phyloP scores from a whole-genome alignment of 305 asterid species.

The Fraxinus velutina region DNA sequence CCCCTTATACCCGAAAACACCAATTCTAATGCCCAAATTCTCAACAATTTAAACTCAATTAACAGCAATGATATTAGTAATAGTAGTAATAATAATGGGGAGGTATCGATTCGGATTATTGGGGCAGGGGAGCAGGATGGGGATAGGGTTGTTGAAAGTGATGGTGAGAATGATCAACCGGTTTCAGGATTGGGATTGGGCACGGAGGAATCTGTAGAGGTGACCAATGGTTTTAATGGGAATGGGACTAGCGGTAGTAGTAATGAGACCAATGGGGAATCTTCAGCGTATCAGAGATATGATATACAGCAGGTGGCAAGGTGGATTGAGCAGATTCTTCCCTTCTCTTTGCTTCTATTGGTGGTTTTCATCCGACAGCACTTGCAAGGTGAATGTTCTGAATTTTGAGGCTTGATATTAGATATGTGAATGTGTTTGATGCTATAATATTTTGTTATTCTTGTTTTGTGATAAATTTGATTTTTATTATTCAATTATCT shows the following conservation, averaged over 20 bases:
- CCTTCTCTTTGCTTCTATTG: slow-evolving; percentile 68
- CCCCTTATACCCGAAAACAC: slow-evolving; percentile 32
- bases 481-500: neutral
- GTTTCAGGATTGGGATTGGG: slow-evolving; percentile 34
- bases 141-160: slow-evolving; percentile 22
- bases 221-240: slow-evolving; percentile 33
- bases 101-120: slow-evolving; percentile 68
- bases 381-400: slow-evolving; percentile 59
- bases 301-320: slow-evolving; percentile 77
- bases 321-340: slow-evolving; percentile 88
- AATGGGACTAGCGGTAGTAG: slow-evolving; percentile 28
- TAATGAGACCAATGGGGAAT: slow-evolving; percentile 37
- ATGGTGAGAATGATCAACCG: slow-evolving; percentile 19
- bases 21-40: slow-evolving; percentile 25
- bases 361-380: slow-evolving; percentile 84
- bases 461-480: neutral
- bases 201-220: slow-evolving; percentile 31
- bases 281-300: slow-evolving; percentile 60
- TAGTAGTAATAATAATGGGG: slow-evolving; percentile 33
- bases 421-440: neutral
- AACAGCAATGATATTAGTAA: slow-evolving; percentile 18
- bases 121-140: slow-evolving; percentile 46
- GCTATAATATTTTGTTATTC: neutral
- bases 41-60: slow-evolving; percentile 22
- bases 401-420: neutral